These are phyloP conservation scores for Fusarium sterilihyphosum DNA, from an alignment of 2,329 filamentous ascomycete species.

Conservation along the genomic window DNA sequence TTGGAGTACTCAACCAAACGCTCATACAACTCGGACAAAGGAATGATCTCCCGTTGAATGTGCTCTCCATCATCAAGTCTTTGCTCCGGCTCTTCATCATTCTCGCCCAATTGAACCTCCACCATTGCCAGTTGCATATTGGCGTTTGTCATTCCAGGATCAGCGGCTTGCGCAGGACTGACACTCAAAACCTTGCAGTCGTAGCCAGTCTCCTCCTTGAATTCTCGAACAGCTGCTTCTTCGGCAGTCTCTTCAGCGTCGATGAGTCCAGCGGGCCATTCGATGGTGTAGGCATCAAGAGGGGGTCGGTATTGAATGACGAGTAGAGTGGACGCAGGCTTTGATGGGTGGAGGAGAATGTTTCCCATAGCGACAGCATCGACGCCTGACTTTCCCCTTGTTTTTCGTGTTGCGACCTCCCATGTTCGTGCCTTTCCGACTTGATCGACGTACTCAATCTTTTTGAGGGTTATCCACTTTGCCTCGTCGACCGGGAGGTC, in stretches of 20 bases:
- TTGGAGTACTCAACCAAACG: slow-evolving; percentile 41
- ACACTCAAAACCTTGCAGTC: slow-evolving; percentile 37
- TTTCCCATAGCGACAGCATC: slow-evolving; percentile 44
- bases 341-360: slow-evolving; percentile 39
- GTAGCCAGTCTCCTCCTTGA: slow-evolving; percentile 42
- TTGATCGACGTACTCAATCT: slow-evolving; percentile 43
- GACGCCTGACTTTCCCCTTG: slow-evolving; percentile 36
- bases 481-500: slow-evolving; percentile 37
- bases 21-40: slow-evolving; percentile 37
- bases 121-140: slow-evolving; percentile 44
- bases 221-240: slow-evolving; percentile 39
- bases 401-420: slow-evolving; percentile 43
- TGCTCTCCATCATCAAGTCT: slow-evolving; percentile 41
- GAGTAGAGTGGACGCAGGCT: slow-evolving; percentile 39
- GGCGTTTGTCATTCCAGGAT: slow-evolving; percentile 42
- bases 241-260: slow-evolving; percentile 41
- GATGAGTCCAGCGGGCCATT: slow-evolving; percentile 42
- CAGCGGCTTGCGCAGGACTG: slow-evolving; percentile 37
- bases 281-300: slow-evolving; percentile 41
- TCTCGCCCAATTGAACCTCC: slow-evolving; percentile 35
- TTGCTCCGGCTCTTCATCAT: slow-evolving; percentile 36
- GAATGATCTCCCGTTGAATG: slow-evolving; percentile 39
- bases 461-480: slow-evolving; percentile 41
- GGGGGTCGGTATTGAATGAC: slow-evolving; percentile 43
- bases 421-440: slow-evolving; percentile 40